phyloP scores from a whole-genome alignment of 768 basidiomycete genomes.

The Crassisporium funariophilum region DNA sequence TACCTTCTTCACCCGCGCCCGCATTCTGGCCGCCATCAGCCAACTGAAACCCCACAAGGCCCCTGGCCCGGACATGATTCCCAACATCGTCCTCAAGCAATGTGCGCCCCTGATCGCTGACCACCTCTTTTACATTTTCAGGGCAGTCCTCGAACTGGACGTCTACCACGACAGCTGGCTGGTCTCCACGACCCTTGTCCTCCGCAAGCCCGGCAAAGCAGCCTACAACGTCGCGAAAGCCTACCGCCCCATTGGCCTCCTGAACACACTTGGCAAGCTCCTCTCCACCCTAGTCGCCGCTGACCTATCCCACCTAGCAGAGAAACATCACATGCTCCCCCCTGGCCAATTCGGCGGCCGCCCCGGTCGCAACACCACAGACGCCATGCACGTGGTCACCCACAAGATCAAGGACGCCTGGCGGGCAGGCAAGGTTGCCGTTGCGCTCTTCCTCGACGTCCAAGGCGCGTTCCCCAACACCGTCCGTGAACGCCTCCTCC shows the following conservation, averaged over 20 bases:
- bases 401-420: constrained; percentile 21
- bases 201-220: constrained; percentile 37
- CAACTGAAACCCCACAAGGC: neutral
- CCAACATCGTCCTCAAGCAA: neutral
- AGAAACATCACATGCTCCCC: constrained; percentile 22
- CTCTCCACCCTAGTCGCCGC: constrained; percentile 10
- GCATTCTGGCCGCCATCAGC: neutral
- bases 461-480: constrained; percentile 29
- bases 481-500: constrained; percentile 13
- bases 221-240: constrained; percentile 25
- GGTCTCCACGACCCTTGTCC: constrained; percentile 26
- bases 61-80: neutral
- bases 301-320: constrained; percentile 15
- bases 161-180: constrained; percentile 31
- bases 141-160: constrained; percentile 28
- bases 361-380: constrained; percentile 27
- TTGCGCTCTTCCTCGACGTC: constrained; percentile 30
- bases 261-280: constrained; percentile 14
- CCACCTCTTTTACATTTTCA: constrained; percentile 19
- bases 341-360: constrained; percentile 27
- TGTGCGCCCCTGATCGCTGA: constrained; percentile 9
- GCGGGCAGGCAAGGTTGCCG: constrained; percentile 21
- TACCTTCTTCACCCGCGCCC: neutral
- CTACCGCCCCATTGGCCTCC: constrained; percentile 28
- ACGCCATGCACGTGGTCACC: constrained; percentile 25